phyloP scores from a whole-genome alignment of 352 stramenopile genomes.

The Globisporangium spiculum region DNA sequence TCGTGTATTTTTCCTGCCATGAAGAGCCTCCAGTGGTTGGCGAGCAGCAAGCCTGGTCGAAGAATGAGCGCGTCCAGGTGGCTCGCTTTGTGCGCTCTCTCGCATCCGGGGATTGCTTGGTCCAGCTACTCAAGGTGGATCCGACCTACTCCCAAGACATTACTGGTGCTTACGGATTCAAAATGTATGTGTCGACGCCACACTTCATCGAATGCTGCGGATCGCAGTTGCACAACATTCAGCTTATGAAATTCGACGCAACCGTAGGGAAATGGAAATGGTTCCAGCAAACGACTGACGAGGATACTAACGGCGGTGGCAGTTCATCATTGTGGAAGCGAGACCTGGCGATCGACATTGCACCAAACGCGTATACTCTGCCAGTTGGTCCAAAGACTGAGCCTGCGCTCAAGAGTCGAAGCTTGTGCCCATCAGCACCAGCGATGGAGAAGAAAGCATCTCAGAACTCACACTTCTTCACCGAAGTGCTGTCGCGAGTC shows the following conservation, averaged over 20 bases:
- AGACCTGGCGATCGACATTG: constrained; percentile 8
- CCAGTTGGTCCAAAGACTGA: constrained; percentile 9
- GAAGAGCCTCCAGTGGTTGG: constrained; percentile 16
- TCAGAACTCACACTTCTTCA: constrained; percentile 30
- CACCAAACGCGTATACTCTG: background rate
- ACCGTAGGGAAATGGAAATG: constrained; percentile 28
- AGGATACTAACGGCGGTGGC: background rate
- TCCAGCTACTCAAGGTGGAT: constrained; percentile 35
- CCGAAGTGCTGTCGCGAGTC: constrained; percentile 27
- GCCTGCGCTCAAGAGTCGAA: constrained; percentile 7
- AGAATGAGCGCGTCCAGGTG: constrained; percentile 33
- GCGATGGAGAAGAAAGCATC: background rate
- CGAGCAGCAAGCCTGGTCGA: constrained; percentile 11
- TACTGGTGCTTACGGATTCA: constrained; percentile 9
- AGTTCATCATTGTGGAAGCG: background rate
- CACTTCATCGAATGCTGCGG: constrained; percentile 43
- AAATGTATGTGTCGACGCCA: constrained; percentile 31
- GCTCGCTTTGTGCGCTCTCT: constrained; percentile 30
- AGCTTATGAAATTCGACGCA: constrained; percentile 29
- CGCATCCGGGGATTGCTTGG: constrained; percentile 29
- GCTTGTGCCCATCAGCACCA: background rate
- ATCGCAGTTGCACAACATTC: constrained; percentile 33
- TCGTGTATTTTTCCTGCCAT: constrained; percentile 32
- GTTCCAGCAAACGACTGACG: background rate
- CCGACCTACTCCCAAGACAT: constrained; percentile 10